Percentiles rank a stretch among this genome's conserved stretches.
Evolutionary conservation across 768 basidiomycete genomes (phyloP).

Genomic region (Albatrellus ellisii): DNA sequence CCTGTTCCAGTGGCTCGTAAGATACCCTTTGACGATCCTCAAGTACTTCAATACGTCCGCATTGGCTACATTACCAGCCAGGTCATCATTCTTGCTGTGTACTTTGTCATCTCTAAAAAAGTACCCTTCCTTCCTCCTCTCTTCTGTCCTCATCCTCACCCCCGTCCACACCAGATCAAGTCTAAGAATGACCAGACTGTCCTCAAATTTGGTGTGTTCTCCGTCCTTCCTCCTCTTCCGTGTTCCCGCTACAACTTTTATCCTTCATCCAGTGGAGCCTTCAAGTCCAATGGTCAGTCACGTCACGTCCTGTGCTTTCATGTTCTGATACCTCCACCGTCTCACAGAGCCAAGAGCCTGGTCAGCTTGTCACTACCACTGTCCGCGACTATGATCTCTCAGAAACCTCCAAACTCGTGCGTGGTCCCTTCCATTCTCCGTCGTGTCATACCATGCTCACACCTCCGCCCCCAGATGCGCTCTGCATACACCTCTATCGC

Average conservation of each 20-base stretch:
- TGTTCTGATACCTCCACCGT: not conserved
- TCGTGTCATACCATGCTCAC: conserved; percentile 16
- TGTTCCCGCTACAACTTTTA: conserved; percentile 3
- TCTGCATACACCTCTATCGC: conserved; percentile 61
- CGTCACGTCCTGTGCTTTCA: not conserved
- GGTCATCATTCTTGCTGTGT: conserved; percentile 52
- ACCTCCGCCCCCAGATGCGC: conserved; percentile 31
- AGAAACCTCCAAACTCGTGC: conserved; percentile 71
- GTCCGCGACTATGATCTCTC: conserved; percentile 87
- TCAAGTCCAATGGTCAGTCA: conserved; percentile 56
- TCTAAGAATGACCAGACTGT: conserved; percentile 92
- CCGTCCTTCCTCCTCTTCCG: not conserved
- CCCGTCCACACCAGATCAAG: conserved; percentile 51
- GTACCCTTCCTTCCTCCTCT: conserved; percentile 27
- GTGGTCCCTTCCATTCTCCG: conserved; percentile 25
- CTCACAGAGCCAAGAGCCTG: conserved; percentile 45
- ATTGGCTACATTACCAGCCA: conserved; percentile 73
- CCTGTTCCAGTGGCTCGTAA: conserved; percentile 62
- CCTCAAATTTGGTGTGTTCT: conserved; percentile 76
- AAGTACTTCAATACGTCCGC: conserved; percentile 70
- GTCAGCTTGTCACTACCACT: conserved; percentile 79
- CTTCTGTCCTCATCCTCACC: not conserved
- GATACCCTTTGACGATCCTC: conserved; percentile 83
- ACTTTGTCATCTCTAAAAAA: conserved; percentile 69
- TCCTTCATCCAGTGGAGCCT: conserved; percentile 46